A percentile compares a stretch with the other conserved stretches of the same genome.
Evolutionary conservation across 108 stramenopile genomes (phyloP).

Genomic region (Pseudonitzschia pungens): DNA sequence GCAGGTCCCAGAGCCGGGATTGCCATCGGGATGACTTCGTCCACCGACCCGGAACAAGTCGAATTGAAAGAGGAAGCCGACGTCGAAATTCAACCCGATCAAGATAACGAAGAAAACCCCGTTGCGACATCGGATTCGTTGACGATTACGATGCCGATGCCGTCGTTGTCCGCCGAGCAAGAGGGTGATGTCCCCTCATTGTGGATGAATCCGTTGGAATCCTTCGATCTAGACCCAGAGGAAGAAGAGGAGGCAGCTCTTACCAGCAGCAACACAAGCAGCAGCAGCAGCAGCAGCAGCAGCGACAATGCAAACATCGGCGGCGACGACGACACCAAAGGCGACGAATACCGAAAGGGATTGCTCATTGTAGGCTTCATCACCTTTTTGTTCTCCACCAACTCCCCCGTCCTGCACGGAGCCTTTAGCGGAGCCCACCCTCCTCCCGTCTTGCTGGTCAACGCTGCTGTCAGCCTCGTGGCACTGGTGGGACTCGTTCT

Average conservation of each 20-base stretch:
- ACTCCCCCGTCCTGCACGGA: constrained; percentile 59
- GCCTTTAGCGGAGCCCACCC: constrained; percentile 5
- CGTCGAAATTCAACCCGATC: neutral
- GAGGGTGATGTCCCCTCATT: too few species aligned
- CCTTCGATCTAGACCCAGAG: too few species aligned
- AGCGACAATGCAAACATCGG: neutral
- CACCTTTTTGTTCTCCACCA: constrained; percentile 68
- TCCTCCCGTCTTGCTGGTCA: constrained; percentile 64
- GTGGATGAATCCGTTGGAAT: neutral
- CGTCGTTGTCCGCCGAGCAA: too few species aligned
- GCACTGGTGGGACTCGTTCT: constrained; percentile 58
- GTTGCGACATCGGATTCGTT: too few species aligned
- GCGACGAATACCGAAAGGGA: constrained; percentile 49
- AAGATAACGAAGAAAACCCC: too few species aligned
- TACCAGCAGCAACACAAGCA: neutral
- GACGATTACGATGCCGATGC: neutral
- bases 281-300: neutral
- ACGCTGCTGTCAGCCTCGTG: constrained; percentile 62
- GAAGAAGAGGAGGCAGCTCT: neutral
- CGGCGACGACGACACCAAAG: neutral
- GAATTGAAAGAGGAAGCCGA: too few species aligned
- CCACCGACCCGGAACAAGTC: too few species aligned
- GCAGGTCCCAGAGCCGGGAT: too few species aligned
- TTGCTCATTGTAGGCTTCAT: constrained; percentile 68
- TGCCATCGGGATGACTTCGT: too few species aligned